Evolutionary conservation across 768 basidiomycete species (phyloP).

Genomic region (Hortiboletus campestris): DNA sequence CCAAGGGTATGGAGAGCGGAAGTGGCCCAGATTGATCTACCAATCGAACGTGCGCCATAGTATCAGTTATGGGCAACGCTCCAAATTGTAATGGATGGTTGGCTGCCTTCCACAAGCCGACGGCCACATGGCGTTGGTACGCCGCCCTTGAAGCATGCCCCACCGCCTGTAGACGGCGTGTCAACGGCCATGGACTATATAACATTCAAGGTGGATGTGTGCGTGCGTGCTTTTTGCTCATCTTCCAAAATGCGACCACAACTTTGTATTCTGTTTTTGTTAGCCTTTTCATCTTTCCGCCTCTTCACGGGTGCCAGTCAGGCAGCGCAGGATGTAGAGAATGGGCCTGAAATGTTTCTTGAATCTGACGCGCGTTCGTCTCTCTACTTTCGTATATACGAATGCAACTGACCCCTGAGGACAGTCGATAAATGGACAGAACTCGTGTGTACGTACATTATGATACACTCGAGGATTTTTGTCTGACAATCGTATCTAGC

Average conservation of each 20-base stretch:
- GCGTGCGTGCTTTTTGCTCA: neutral
- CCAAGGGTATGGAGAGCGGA: no score
- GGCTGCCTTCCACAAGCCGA: no score
- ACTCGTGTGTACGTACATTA: neutral
- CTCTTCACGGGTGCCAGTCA: neutral
- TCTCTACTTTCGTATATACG: neutral
- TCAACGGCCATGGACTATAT: no score
- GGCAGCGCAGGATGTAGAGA: neutral
- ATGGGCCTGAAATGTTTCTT: neutral
- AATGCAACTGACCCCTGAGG: neutral
- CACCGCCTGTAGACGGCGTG: no score
- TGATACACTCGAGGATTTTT: neutral
- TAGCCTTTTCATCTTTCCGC: neutral
- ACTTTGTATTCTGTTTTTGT: neutral
- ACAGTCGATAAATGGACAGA: conserved; percentile 4
- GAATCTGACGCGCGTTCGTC: neutral
- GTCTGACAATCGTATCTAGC: neutral
- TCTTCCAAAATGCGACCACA: conserved; percentile 3
- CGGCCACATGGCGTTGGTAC: no score
- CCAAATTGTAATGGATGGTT: no score
- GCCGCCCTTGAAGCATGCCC: no score
- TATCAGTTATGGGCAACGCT: no score
- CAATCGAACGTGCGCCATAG: no score
- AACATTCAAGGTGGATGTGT: neutral
- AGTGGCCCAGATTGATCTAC: no score